Base-by-base conservation (phyloP, 2,329 filamentous ascomycete species). In the Grosmannia huntii region DNA sequence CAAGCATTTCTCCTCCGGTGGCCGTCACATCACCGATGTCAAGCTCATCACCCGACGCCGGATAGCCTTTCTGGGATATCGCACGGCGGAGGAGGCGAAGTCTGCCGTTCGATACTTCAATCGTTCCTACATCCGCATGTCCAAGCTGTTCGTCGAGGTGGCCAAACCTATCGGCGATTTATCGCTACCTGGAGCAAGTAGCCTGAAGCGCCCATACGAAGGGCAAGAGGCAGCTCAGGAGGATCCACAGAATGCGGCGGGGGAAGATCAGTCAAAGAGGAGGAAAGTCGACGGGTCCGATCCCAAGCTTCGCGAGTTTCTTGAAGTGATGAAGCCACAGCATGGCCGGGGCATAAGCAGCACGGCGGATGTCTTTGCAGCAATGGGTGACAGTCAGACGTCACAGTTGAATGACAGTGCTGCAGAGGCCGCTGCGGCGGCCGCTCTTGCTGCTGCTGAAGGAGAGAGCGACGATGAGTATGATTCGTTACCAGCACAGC, bases 1-100 rank as follows among this genome's bases (percentile, higher is more conserved):
- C 69, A 90, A 89, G 69, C 91, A 97, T 74, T 99, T 99, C 72
- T 82, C 87, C 60, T 80, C 75, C 48, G 75, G 82, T 65, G 86
- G 85, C 62, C 82, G 82, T 62, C 77, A 87, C 62, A 83, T 96
- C 68, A 97, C 92, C 57, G 94, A 99, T 74, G 83, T 90, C 66
- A 95, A 95, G 79, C 82, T 96, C 69, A 89, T 97, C 68, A 83
- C 89, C 6, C 85, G 90, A 67, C 84, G 94, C 66, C 83, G 91
- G 65, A 96, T 99, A 72, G 94, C 91, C 65, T 99, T 96, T 78
- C 84, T 99, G 60, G 94, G 94, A 62, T 97, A 92, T 78, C 91
- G 89, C 73, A 88, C 82, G 56, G 76, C 87, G 16, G 83, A 92
- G 62, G 86, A 89, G 69, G 94, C 94, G 59, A 77, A 82, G 59